Conservation (phyloP, 495 filamentous ascomycete genomes). For the Copromyces sp. region DNA sequence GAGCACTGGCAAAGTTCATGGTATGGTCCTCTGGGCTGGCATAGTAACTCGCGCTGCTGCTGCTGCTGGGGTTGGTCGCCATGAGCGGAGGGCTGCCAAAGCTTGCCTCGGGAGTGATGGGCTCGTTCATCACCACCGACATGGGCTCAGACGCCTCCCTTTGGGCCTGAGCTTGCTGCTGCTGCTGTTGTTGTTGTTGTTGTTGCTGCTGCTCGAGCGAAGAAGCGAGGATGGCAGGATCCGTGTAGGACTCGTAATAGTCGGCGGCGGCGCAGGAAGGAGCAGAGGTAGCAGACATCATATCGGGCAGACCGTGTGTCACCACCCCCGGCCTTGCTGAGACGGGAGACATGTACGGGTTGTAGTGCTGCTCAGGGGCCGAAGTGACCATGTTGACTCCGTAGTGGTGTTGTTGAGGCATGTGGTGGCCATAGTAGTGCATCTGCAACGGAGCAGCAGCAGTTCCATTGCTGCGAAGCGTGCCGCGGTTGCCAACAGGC, state of each 20-base stretch:
- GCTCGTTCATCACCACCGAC: constrained; percentile 5
- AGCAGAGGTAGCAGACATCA: not conserved
- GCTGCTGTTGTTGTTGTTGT: not conserved
- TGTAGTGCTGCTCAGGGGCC: not conserved
- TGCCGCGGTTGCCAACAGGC: not conserved
- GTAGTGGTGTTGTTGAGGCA: not conserved
- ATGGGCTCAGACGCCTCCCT: not conserved
- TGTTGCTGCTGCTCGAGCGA: not conserved
- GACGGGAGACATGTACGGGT: not conserved
- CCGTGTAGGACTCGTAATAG: not conserved
- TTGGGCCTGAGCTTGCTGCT: not conserved
- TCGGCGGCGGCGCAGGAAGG: not conserved
- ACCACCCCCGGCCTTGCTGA: not conserved
- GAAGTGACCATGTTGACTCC: not conserved
- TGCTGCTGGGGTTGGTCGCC: not conserved
- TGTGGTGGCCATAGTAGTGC: not conserved
- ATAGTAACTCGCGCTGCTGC: not conserved
- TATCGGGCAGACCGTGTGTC: not conserved
- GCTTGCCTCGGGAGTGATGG: constrained; percentile 8
- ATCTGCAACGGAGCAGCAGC: not conserved
- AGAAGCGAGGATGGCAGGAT: not conserved
- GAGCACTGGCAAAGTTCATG: not conserved
- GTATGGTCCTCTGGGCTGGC: not conserved
- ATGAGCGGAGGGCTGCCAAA: constrained; percentile 3
- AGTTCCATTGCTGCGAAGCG: not conserved